Percentiles rank a stretch among this genome's conserved stretches.
Conservation (phyloP, 305 asterid species). For the Solanum hybrid region DNA sequence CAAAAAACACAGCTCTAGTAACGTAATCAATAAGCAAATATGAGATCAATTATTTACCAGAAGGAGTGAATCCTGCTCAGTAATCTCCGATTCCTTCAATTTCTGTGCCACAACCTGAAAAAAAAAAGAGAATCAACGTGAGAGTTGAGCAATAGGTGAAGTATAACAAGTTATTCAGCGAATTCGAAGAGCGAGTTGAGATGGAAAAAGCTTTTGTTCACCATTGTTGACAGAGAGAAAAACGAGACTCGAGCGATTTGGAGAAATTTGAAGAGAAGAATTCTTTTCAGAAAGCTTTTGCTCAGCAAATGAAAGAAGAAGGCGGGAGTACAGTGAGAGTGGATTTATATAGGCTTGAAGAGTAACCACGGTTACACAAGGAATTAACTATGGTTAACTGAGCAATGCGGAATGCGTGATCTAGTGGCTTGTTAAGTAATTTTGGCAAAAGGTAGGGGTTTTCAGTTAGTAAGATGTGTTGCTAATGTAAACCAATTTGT, state of each 20-base stretch:
- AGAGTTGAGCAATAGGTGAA: not conserved
- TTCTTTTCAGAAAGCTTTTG: not conserved
- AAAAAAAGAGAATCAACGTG: not conserved
- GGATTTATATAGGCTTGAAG: not conserved
- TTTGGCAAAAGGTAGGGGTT: not conserved
- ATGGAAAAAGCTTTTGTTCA: not conserved
- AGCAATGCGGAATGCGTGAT: constrained; percentile 5
- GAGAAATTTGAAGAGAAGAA: not conserved
- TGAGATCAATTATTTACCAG: constrained; percentile 29
- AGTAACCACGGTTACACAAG: not conserved
- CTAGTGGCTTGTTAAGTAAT: not conserved
- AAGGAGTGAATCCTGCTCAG: constrained; percentile 92
- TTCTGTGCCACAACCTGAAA: constrained; percentile 81
- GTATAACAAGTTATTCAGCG: not conserved
- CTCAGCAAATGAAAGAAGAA: not conserved
- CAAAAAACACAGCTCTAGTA: not conserved
- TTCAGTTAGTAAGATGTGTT: not conserved
- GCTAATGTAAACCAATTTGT: not conserved
- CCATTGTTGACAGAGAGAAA: not conserved
- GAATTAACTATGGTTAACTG: not conserved
- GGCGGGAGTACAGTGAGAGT: not conserved
- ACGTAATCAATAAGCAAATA: not conserved
- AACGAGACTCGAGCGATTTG: not conserved
- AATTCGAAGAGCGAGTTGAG: not conserved
- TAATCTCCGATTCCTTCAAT: constrained; percentile 76